Evolutionary conservation across 768 basidiomycete genomes (phyloP), one percentile per base, ranked within the genome.

Genomic region (Naganishia randhawae): DNA sequence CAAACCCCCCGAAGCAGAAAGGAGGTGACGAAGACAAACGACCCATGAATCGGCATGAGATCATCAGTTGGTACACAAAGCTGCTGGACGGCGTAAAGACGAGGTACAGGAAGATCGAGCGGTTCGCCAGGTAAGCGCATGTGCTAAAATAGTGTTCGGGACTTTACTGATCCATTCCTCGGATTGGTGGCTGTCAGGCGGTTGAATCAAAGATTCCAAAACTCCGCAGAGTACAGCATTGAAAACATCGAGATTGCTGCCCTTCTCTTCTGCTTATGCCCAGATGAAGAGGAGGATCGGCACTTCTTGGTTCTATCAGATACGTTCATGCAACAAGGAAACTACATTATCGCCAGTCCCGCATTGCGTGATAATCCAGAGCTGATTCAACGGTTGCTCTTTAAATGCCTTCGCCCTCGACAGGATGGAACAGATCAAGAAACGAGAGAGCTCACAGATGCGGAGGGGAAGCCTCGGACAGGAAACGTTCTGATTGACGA

Each of bases 241-340:
- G 89, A 91, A 68, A 83, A 86, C 65, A 81, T 88, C 41, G 83
- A 88, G 50, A 82, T 94, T 67, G 89, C 89, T 62, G 83, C 84
- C n/a, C 89, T 95, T 79, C 89, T 98, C 64, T 82, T 86, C 27
- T 83, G 85, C 13, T 84, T 99, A 9, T 61, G 57, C 25, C 57
- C 57, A 11, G 57, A 61, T 11, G 86, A 90, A 25, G 86, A 88
- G 35, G 88, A 91, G 8, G 92, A 90, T 71, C 57, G 57, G 25
- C 94, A 98, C 78, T 89, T 93, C 80, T 86, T 99, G 67, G 90
- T 99, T 51, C 95, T 96, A 80, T 96, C 95, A 1, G 86, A 88
- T 69, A 80, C 81, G 9, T 89, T 89, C 77, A 92, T 95, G 79
- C 87, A 89, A 73, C 88, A 95, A n/a, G 92, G 92, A 5, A 86